A percentile compares a stretch with the other conserved stretches of the same genome.
These are phyloP conservation scores for Claviceps maximensis DNA, from an alignment of 2,329 filamentous ascomycete genomes.

Conservation along the genomic window DNA sequence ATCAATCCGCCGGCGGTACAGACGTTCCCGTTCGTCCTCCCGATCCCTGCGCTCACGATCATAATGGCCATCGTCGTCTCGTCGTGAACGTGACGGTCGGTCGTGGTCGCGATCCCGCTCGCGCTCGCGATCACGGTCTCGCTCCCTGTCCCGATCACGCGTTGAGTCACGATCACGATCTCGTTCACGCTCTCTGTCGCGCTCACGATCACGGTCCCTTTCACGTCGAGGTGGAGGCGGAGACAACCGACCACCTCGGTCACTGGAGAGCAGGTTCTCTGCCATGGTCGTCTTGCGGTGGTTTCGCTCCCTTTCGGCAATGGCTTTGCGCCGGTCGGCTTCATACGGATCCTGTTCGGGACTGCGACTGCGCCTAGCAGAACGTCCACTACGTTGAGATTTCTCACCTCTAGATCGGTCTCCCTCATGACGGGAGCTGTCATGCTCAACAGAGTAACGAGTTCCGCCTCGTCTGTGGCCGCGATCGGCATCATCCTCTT, in stretches of 20 bases:
- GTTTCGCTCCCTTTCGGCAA: conserved; percentile 85
- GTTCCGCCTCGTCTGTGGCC: conserved; percentile 42
- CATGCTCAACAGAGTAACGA: conserved; percentile 37
- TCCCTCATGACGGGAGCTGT: conserved; percentile 47
- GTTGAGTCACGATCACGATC: conserved; percentile 16
- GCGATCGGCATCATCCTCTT: conserved; percentile 70
- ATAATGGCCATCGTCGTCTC: conserved; percentile 56
- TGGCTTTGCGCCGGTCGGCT: conserved; percentile 84
- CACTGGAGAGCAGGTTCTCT: conserved; percentile 42
- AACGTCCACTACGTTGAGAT: conserved; percentile 45
- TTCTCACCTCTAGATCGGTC: conserved; percentile 47
- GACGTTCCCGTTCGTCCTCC: conserved; percentile 79
- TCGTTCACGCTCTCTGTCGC: conserved; percentile 18
- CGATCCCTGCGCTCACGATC: conserved; percentile 78
- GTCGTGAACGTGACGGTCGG: conserved; percentile 38
- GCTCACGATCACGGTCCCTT: conserved; percentile 29
- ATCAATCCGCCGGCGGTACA: conserved; percentile 68
- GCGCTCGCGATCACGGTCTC: conserved; percentile 12
- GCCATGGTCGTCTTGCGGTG: conserved; percentile 71
- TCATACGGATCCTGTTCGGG: conserved; percentile 93
- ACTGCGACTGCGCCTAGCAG: conserved; percentile 59
- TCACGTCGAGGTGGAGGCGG: conserved; percentile 28
- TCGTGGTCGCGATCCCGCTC: conserved; percentile 29
- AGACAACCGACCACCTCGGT: conserved; percentile 34
- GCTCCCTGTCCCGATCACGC: conserved; percentile 18